Percentiles rank a stretch among this genome's conserved stretches.
Conservation (phyloP, 1,139 yeast genomes). For the Magnusiomyces ingens region DNA sequence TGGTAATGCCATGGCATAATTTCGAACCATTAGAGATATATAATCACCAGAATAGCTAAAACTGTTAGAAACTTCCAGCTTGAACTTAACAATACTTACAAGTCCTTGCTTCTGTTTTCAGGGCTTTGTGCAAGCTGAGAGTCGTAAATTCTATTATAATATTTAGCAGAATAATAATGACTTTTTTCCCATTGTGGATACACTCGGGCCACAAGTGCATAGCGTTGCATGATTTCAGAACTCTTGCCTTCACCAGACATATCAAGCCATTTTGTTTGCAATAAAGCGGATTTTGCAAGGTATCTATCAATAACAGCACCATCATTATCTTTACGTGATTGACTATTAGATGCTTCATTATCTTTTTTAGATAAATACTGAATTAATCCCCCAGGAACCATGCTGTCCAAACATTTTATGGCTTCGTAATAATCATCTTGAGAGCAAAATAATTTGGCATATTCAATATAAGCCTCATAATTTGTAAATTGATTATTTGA, state of each 20-base stretch:
- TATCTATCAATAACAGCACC: conserved; percentile 16
- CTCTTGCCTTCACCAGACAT: conserved; percentile 80
- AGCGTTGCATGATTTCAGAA: conserved; percentile 63
- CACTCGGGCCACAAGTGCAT: conserved; percentile 50
- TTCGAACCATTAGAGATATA: conserved; percentile 57
- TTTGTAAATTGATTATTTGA: conserved; percentile 32
- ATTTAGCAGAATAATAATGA: conserved; percentile 72
- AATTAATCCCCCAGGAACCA: conserved; percentile 26
- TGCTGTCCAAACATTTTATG: conserved; percentile 54
- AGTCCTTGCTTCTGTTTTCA: conserved; percentile 27
- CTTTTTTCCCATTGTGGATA: conserved; percentile 70
- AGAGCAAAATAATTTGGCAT: conserved; percentile 81
- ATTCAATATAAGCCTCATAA: conserved; percentile 61
- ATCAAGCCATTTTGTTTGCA: conserved; percentile 87
- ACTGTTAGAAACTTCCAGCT: too few species aligned
- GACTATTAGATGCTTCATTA: not conserved
- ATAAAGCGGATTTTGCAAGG: conserved; percentile 42
- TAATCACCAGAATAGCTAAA: conserved; percentile 3
- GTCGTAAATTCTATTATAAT: conserved; percentile 70
- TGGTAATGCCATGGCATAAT: conserved; percentile 61
- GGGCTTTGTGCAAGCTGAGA: conserved; percentile 42
- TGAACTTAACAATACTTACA: conserved; percentile 19
- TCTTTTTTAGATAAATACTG: conserved; percentile 13
- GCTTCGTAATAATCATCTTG: conserved; percentile 90
- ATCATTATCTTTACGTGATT: not conserved